Conservation (phyloP, 176 grass and related monocot species). For the Eremochloa ophiuroides region DNA sequence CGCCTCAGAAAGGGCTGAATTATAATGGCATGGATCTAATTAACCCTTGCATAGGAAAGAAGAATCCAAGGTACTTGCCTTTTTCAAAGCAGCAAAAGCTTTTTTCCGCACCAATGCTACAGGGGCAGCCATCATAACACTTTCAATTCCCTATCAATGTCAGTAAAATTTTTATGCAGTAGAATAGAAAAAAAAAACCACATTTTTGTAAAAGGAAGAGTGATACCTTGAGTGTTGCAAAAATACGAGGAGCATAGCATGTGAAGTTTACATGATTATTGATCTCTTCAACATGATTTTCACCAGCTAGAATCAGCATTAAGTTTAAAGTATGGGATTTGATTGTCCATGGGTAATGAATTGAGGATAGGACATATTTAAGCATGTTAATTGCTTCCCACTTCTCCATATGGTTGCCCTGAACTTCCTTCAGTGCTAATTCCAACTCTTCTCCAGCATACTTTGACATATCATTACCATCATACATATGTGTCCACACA, state of each 20-base stretch:
- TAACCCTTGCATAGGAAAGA: background rate
- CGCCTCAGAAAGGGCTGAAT: background rate
- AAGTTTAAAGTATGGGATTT: slow-evolving; percentile 66
- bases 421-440: slow-evolving; percentile 49
- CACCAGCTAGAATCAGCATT: slow-evolving; percentile 54
- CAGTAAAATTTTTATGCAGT: slow-evolving; percentile 19
- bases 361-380: slow-evolving; percentile 54
- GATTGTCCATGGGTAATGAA: slow-evolving; percentile 73
- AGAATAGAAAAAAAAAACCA: background rate
- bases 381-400: slow-evolving; percentile 75
- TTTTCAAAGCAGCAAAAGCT: slow-evolving; percentile 68
- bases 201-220: background rate
- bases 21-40: background rate
- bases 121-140: slow-evolving; percentile 65
- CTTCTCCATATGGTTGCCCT: slow-evolving; percentile 37
- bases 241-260: slow-evolving; percentile 37
- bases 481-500: slow-evolving; percentile 54
- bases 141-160: slow-evolving; percentile 68
- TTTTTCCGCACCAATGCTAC: slow-evolving; percentile 64
- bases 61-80: slow-evolving; percentile 30
- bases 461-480: slow-evolving; percentile 53
- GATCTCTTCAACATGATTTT: slow-evolving; percentile 29
- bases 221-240: slow-evolving; percentile 66
- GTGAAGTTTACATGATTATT: slow-evolving; percentile 48
- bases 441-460: slow-evolving; percentile 41